Percentiles rank a stretch among this genome's conserved stretches.
These are phyloP conservation scores for Saposhnikovia divaricata DNA, from an alignment of 129 eudicot genomes.

Conservation along the genomic window DNA sequence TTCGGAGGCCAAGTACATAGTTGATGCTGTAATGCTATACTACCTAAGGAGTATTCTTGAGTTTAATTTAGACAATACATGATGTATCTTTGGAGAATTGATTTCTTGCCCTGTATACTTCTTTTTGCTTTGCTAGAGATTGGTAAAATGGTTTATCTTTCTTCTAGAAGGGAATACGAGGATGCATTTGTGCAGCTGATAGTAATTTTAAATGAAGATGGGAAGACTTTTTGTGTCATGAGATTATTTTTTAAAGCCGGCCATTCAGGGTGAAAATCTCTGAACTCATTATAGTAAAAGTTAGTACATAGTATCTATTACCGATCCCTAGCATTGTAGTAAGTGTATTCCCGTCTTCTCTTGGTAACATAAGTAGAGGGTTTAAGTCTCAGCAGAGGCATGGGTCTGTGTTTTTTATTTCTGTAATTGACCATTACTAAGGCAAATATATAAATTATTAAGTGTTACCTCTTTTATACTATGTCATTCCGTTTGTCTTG, in stretches of 20 bases:
- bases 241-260: background rate
- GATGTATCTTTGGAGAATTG: too few species aligned
- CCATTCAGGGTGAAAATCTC: background rate
- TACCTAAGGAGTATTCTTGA: background rate
- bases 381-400: background rate
- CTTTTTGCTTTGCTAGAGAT: background rate
- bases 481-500: slow-evolving; percentile 1
- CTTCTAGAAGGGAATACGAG: background rate
- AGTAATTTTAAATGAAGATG: background rate
- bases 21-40: background rate
- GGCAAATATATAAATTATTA: background rate
- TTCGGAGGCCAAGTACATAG: background rate
- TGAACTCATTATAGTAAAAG: background rate
- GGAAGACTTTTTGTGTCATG: background rate
- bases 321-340: background rate
- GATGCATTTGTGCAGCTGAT: background rate
- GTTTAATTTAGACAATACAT: too few species aligned
- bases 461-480: background rate
- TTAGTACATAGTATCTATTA: background rate
- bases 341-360: background rate
- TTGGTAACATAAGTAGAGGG: background rate
- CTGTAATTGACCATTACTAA: background rate
- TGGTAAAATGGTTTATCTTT: background rate
- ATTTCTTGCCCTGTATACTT: background rate
- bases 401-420: background rate